Evolutionary conservation across 805 yeast species (phyloP).

Genomic region (Yamadazyma scolyti): DNA sequence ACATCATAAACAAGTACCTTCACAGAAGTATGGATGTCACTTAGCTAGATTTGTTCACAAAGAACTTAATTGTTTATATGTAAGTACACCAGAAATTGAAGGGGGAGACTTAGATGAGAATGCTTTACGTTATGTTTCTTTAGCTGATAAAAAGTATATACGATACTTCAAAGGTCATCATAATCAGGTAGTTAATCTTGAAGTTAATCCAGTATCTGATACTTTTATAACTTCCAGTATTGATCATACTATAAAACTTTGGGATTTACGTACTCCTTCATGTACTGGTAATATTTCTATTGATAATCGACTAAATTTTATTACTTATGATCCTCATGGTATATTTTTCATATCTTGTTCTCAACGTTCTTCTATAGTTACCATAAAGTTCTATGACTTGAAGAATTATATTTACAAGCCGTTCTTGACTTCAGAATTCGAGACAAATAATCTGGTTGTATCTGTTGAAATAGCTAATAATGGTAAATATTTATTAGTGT

Average conservation of each 20-base stretch:
- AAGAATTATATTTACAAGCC: constrained; percentile 55
- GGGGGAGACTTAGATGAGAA: constrained; percentile 50
- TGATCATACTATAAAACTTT: constrained; percentile 77
- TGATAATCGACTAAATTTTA: constrained; percentile 50
- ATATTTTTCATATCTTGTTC: too few relatives aligned
- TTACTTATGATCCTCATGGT: constrained; percentile 84
- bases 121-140: constrained; percentile 68
- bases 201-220: constrained; percentile 68
- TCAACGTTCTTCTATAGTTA: too few relatives aligned
- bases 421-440: constrained; percentile 34
- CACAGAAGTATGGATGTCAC: constrained; percentile 91
- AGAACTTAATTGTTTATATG: constrained; percentile 69
- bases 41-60: constrained; percentile 80
- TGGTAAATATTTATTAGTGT: constrained; percentile 61
- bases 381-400: constrained; percentile 60
- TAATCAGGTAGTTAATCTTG: constrained; percentile 67
- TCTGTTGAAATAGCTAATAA: constrained; percentile 79
- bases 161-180: constrained; percentile 89
- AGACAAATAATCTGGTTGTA: constrained; percentile 7
- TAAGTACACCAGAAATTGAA: constrained; percentile 55
- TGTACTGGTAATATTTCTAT: constrained; percentile 58
- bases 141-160: constrained; percentile 73
- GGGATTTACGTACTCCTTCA: constrained; percentile 77
- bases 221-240: constrained; percentile 61
- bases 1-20: constrained; percentile 63